Percentiles rank a stretch among this genome's conserved stretches.
phyloP scores from a whole-genome alignment of 2,329 filamentous ascomycete species.

The Apiospora pterosperma region DNA sequence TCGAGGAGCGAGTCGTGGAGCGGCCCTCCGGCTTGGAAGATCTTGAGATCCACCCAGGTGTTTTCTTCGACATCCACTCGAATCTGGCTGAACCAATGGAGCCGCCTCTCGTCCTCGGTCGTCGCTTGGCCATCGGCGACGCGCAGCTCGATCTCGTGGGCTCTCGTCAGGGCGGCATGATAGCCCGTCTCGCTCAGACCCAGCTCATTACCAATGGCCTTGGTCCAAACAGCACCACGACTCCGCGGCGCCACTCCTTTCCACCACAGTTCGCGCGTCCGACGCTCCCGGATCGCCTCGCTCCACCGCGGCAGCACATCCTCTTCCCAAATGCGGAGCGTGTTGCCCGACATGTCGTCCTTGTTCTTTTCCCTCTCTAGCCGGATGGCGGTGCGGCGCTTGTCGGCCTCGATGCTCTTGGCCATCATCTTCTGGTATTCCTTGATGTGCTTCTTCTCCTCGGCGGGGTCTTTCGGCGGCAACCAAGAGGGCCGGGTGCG shows the following conservation, averaged over 20 bases:
- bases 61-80: conserved; percentile 58
- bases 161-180: conserved; percentile 65
- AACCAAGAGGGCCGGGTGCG: conserved; percentile 81
- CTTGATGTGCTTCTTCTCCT: conserved; percentile 84
- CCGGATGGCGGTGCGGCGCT: conserved; percentile 52
- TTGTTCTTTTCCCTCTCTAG: conserved; percentile 53
- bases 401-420: conserved; percentile 56
- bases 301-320: conserved; percentile 76
- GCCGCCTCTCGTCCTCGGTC: conserved; percentile 52
- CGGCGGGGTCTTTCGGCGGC: conserved; percentile 81
- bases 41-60: conserved; percentile 69
- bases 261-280: conserved; percentile 79
- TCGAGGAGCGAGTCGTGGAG: conserved; percentile 67
- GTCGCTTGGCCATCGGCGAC: conserved; percentile 48
- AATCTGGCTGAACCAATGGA: conserved; percentile 61
- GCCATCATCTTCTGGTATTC: conserved; percentile 84
- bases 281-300: conserved; percentile 62
- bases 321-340: conserved; percentile 68
- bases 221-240: conserved; percentile 66
- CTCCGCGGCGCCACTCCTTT: conserved; percentile 69
- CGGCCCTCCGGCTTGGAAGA: conserved; percentile 66
- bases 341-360: conserved; percentile 40
- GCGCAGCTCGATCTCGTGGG: conserved; percentile 57
- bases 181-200: conserved; percentile 66
- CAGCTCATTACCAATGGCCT: conserved; percentile 71